These are phyloP conservation scores for Phialemoniopsis sp. DNA, from an alignment of 2,329 filamentous ascomycete genomes.

Conservation along the genomic window DNA sequence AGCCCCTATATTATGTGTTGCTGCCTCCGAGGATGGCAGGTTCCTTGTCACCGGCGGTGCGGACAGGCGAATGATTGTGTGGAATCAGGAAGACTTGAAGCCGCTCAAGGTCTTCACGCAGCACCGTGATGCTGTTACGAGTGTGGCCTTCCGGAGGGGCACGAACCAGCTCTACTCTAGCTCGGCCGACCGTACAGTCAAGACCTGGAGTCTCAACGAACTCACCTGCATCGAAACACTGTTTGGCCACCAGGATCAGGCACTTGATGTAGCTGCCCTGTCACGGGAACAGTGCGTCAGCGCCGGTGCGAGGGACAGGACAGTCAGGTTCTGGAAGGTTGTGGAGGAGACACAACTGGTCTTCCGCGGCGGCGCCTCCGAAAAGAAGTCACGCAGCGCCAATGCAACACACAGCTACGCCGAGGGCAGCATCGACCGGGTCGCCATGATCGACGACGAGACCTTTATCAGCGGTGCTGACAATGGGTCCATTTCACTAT, in stretches of 20 bases:
- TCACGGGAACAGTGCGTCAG: slow-evolving; percentile 85
- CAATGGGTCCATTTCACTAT: slow-evolving; percentile 81
- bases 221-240: slow-evolving; percentile 93
- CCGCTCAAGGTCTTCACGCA: slow-evolving; percentile 84
- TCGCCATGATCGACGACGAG: slow-evolving; percentile 84
- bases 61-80: slow-evolving; percentile 81
- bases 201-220: slow-evolving; percentile 90
- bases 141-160: slow-evolving; percentile 78
- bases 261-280: slow-evolving; percentile 78
- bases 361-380: slow-evolving; percentile 65
- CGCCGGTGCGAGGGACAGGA: slow-evolving; percentile 86
- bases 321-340: slow-evolving; percentile 92
- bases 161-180: slow-evolving; percentile 92
- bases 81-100: slow-evolving; percentile 75
- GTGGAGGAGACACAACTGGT: slow-evolving; percentile 93
- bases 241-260: slow-evolving; percentile 91
- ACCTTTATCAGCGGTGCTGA: slow-evolving; percentile 92
- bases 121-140: slow-evolving; percentile 83
- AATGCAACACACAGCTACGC: slow-evolving; percentile 10
- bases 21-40: slow-evolving; percentile 83
- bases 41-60: slow-evolving; percentile 87
- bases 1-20: slow-evolving; percentile 75
- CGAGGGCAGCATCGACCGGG: slow-evolving; percentile 85
- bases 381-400: slow-evolving; percentile 42
- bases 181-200: slow-evolving; percentile 88